A percentile compares a stretch with the other conserved stretches of the same genome.
These are phyloP conservation scores for Gloeophyllum trabeum DNA, from an alignment of 768 basidiomycete species.

Conservation along the genomic window DNA sequence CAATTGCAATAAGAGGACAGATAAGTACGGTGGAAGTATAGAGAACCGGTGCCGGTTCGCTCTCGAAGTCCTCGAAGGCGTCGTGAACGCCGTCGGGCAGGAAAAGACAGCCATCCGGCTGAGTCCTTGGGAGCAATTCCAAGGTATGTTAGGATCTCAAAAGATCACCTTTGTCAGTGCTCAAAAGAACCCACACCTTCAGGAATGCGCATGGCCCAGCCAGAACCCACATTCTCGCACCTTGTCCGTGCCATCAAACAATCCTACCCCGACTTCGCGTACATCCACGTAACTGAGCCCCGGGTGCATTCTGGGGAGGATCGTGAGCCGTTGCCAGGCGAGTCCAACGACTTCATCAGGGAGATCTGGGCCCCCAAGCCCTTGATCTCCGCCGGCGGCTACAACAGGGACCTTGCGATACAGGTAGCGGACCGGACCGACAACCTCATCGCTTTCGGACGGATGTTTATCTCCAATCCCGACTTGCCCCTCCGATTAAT, in stretches of 20 bases:
- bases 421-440: slow-evolving; percentile 8
- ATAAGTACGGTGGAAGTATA: slow-evolving; percentile 58
- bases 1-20: slow-evolving; percentile 43
- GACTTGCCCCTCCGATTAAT: slow-evolving; percentile 2
- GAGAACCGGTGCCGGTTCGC: slow-evolving; percentile 48
- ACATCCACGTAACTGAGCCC: neutral
- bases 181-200: too few relatives aligned
- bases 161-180: too few relatives aligned
- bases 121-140: slow-evolving; percentile 34
- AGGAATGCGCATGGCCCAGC: neutral
- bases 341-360: slow-evolving; percentile 8
- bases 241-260: neutral
- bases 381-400: slow-evolving; percentile 7
- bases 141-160: too few relatives aligned
- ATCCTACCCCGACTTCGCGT: neutral
- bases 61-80: slow-evolving; percentile 40
- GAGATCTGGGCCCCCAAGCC: slow-evolving; percentile 10
- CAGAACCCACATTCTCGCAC: neutral
- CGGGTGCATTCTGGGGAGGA: neutral
- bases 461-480: slow-evolving; percentile 11
- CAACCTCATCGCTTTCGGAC: slow-evolving; percentile 12
- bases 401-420: slow-evolving; percentile 7
- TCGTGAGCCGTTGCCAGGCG: neutral
- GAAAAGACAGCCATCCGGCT: slow-evolving; percentile 44
- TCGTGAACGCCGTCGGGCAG: slow-evolving; percentile 39